Evolutionary conservation across 768 basidiomycete species (phyloP).

Genomic region (Panaeolus cyanescens): DNA sequence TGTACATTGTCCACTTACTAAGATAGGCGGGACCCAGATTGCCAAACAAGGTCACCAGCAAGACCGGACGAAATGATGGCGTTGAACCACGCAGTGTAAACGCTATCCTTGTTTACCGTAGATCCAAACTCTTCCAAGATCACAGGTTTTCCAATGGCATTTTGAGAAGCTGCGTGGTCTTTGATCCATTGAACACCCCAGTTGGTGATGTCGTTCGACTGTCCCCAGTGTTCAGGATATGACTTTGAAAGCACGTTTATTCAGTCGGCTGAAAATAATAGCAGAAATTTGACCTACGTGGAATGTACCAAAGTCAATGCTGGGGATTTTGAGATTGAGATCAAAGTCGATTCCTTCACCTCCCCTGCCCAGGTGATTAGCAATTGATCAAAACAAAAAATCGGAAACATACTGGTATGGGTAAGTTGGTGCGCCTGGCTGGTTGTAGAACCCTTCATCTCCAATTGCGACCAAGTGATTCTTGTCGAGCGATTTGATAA

Average conservation of each 20-base stretch:
- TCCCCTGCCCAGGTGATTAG: slow-evolving; percentile 25
- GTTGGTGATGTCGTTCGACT: slow-evolving; percentile 34
- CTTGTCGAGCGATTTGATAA: slow-evolving; percentile 58
- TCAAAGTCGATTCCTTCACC: slow-evolving; percentile 57
- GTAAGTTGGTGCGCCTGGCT: background rate
- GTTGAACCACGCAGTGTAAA: background rate
- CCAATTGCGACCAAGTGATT: slow-evolving; percentile 59
- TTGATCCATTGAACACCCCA: slow-evolving; percentile 60
- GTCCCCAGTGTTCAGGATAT: slow-evolving; percentile 37
- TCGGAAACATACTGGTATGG: background rate
- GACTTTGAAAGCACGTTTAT: background rate
- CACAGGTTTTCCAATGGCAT: slow-evolving; percentile 51
- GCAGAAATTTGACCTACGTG: slow-evolving; percentile 55
- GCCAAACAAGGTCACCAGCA: background rate
- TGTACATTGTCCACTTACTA: background rate
- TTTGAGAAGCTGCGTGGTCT: slow-evolving; percentile 52
- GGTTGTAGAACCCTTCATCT: slow-evolving; percentile 57
- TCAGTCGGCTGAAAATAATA: background rate
- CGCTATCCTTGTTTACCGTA: background rate
- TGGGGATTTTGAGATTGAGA: slow-evolving; percentile 50
- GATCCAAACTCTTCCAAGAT: slow-evolving; percentile 59
- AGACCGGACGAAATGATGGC: background rate
- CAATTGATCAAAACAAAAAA: background rate
- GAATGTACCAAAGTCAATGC: slow-evolving; percentile 62
- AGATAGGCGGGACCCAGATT: background rate